A percentile compares a stretch with the other conserved stretches of the same genome.
These are phyloP conservation scores for Carnegiea gigantea DNA, from an alignment of 179 eudicot genomes.

Conservation along the genomic window DNA sequence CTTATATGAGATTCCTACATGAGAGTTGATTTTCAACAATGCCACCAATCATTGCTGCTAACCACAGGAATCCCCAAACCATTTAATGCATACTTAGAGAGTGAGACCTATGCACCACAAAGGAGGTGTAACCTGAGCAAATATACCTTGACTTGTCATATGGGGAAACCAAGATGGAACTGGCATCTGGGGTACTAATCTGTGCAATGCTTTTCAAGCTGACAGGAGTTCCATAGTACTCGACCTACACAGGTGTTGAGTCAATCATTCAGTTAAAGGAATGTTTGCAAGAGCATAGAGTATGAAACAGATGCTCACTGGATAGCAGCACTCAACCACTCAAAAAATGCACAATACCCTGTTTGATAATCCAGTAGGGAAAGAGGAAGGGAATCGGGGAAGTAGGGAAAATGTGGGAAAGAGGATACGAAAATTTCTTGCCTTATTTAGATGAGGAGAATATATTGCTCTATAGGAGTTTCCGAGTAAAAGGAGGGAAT, in stretches of 20 bases:
- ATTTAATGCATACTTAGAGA: not conserved
- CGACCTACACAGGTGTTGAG: slow-evolving; percentile 54
- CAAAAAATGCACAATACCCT: not conserved
- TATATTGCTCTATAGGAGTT: not conserved
- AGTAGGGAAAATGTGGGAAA: not conserved
- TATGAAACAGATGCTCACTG: not conserved
- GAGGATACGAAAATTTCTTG: not conserved
- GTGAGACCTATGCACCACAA: not conserved
- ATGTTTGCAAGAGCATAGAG: not conserved
- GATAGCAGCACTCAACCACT: not conserved
- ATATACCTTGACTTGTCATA: slow-evolving; percentile 92
- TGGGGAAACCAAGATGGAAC: slow-evolving; percentile 80
- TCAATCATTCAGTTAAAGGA: slow-evolving; percentile 16
- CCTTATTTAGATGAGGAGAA: not conserved
- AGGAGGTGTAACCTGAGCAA: slow-evolving; percentile 5
- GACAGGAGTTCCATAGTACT: slow-evolving; percentile 92
- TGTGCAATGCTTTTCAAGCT: slow-evolving; percentile 93
- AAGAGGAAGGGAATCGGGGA: not conserved
- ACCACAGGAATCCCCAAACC: not conserved
- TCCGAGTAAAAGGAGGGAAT: not conserved
- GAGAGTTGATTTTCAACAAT: not conserved
- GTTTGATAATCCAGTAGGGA: not conserved
- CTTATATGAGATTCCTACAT: not conserved
- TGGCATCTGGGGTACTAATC: slow-evolving; percentile 84
- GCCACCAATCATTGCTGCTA: not conserved